Evolutionary conservation across 2,329 filamentous ascomycete species (phyloP).

Genomic region (Chaetomium sp.): DNA sequence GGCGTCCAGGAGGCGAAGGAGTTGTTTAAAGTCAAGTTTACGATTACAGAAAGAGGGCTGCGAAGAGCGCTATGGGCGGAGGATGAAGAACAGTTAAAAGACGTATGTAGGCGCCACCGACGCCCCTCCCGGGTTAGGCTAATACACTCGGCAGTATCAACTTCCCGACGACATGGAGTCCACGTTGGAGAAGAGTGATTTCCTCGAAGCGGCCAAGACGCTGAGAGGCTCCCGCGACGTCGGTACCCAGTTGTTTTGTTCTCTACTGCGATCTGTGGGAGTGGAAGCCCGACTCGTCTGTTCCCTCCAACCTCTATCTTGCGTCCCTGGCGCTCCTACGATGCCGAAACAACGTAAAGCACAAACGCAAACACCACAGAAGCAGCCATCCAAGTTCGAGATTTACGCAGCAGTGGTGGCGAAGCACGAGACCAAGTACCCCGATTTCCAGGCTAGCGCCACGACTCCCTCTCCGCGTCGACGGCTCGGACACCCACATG

Average conservation of each 20-base stretch:
- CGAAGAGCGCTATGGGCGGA: constrained; percentile 76
- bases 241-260: constrained; percentile 88
- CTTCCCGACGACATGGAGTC: constrained; percentile 66
- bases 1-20: constrained; percentile 71
- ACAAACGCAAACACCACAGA: constrained; percentile 36
- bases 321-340: constrained; percentile 57
- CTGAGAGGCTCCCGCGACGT: constrained; percentile 84
- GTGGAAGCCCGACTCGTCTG: constrained; percentile 83
- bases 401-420: constrained; percentile 46
- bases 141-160: constrained; percentile 49
- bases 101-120: constrained; percentile 47
- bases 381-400: constrained; percentile 41
- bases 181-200: constrained; percentile 70
- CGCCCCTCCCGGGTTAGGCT: constrained; percentile 28
- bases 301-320: constrained; percentile 81
- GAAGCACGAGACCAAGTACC: constrained; percentile 41
- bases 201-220: constrained; percentile 67
- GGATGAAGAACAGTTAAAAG: constrained; percentile 59
- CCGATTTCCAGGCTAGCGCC: constrained; percentile 29
- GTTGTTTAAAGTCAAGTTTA: constrained; percentile 70
- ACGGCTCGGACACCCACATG: constrained; percentile 57
- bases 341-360: constrained; percentile 47
- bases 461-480: constrained; percentile 47
- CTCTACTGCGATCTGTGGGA: constrained; percentile 78
- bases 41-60: constrained; percentile 70